Evolutionary conservation across 371 early-diverging fungal species (phyloP).

Genomic region (Mycotypha africana): DNA sequence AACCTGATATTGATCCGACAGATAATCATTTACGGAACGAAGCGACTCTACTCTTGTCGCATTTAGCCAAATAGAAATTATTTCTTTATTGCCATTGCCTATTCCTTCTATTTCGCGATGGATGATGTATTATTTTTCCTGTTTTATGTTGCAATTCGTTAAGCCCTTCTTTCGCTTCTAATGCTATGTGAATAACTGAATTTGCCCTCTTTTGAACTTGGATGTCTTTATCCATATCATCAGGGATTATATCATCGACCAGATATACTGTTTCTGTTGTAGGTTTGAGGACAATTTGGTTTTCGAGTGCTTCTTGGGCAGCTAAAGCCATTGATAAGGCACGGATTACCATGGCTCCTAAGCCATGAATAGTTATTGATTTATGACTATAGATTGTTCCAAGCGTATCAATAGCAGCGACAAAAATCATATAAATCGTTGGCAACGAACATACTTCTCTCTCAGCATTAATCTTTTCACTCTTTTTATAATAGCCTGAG

Average conservation of each 20-base stretch:
- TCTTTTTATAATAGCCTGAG: conserved; percentile 30
- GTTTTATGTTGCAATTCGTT: conserved; percentile 21
- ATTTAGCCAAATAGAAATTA: neutral
- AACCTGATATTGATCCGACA: conserved; percentile 11
- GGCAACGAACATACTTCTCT: conserved; percentile 28
- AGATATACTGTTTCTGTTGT: conserved; percentile 46
- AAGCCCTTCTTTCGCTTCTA: conserved; percentile 31
- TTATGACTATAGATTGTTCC: conserved; percentile 32
- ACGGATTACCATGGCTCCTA: conserved; percentile 62
- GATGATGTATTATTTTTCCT: conserved; percentile 24
- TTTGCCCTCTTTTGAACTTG: conserved; percentile 30
- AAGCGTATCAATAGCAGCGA: too few relatives aligned
- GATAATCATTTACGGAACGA: neutral
- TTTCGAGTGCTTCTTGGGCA: conserved; percentile 34
- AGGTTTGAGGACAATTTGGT: conserved; percentile 41
- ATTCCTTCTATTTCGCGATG: conserved; percentile 27
- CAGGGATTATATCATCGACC: conserved; percentile 52
- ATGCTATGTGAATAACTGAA: conserved; percentile 35
- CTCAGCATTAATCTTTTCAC: conserved; percentile 41
- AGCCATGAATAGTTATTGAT: conserved; percentile 57
- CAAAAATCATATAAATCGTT: too few relatives aligned
- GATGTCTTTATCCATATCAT: conserved; percentile 41
- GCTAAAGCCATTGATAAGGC: conserved; percentile 52
- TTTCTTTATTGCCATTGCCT: conserved; percentile 11
- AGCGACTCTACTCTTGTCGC: neutral